These are phyloP conservation scores for Lonicera japonica DNA, from an alignment of 129 eudicot genomes.

Conservation along the genomic window DNA sequence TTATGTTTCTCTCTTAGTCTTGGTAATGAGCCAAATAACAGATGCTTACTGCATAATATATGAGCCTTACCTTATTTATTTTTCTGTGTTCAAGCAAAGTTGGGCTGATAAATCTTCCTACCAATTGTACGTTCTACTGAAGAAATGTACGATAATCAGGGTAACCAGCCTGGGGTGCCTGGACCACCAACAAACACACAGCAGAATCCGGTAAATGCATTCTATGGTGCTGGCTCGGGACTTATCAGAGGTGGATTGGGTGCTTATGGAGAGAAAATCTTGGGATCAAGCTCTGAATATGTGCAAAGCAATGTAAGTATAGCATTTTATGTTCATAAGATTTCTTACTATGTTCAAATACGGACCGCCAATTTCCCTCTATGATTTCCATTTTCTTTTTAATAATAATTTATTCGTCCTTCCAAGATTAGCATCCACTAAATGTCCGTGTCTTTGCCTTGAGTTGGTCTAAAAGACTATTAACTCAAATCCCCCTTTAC, in stretches of 20 bases:
- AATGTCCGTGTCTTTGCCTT: not conserved
- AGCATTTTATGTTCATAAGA: not conserved
- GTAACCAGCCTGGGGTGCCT: conserved; percentile 22
- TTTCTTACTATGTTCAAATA: too few relatives aligned
- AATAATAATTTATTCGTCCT: too few relatives aligned
- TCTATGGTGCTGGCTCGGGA: conserved; percentile 32
- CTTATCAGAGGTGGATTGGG: conserved; percentile 28
- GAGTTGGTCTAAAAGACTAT: not conserved
- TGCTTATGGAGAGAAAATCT: conserved; percentile 33
- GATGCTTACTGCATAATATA: not conserved
- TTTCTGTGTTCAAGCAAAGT: not conserved
- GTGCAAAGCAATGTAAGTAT: conserved; percentile 39
- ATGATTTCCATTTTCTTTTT: too few relatives aligned
- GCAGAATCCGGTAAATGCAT: conserved; percentile 36
- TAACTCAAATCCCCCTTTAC: not conserved
- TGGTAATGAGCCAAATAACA: not conserved
- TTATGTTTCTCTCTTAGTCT: too few relatives aligned
- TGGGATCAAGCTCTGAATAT: conserved; percentile 32
- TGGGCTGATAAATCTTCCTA: not conserved
- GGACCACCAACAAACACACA: conserved; percentile 19
- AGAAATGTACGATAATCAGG: conserved; percentile 46
- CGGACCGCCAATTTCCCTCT: too few relatives aligned
- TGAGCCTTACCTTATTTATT: not conserved
- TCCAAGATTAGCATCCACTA: too few relatives aligned
- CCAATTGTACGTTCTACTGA: not conserved